phyloP scores from a whole-genome alignment of 768 basidiomycete genomes.

The Lyophyllum decastes region DNA sequence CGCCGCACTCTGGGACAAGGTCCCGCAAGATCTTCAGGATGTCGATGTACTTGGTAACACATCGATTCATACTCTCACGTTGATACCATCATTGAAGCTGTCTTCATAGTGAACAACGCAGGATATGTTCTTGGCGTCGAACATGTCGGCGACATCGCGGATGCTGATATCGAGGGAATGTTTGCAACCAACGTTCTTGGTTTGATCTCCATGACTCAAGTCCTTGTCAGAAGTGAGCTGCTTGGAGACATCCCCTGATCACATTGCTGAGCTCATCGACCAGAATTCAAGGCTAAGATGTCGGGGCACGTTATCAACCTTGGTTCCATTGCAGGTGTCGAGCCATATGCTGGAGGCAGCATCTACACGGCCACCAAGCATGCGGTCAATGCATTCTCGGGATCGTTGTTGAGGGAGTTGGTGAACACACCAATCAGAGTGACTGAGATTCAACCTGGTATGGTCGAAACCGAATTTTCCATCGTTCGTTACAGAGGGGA shows the following conservation, averaged over 20 bases:
- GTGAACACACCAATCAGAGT: constrained; percentile 94
- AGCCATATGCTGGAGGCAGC: constrained; percentile 87
- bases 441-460: constrained; percentile 91
- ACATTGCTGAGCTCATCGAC: not conserved
- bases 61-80: not conserved
- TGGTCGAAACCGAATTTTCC: constrained; percentile 94
- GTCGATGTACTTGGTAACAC: constrained; percentile 81
- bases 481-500: constrained; percentile 89
- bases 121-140: constrained; percentile 91
- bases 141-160: constrained; percentile 78
- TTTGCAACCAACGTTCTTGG: constrained; percentile 83
- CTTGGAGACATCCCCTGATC: not conserved
- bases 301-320: constrained; percentile 92
- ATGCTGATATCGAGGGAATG: constrained; percentile 82
- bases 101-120: constrained; percentile 57
- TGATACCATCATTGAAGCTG: constrained; percentile 1
- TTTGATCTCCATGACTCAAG: constrained; percentile 80
- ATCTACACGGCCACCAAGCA: constrained; percentile 93
- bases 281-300: constrained; percentile 79
- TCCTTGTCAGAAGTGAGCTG: constrained; percentile 58
- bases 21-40: constrained; percentile 68
- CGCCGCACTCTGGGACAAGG: constrained; percentile 65
- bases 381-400: constrained; percentile 86
- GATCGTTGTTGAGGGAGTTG: constrained; percentile 79
- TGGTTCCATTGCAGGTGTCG: constrained; percentile 88